These are phyloP conservation scores for Plantago lanceolata DNA, from an alignment of 305 asterid genomes.

Conservation along the genomic window DNA sequence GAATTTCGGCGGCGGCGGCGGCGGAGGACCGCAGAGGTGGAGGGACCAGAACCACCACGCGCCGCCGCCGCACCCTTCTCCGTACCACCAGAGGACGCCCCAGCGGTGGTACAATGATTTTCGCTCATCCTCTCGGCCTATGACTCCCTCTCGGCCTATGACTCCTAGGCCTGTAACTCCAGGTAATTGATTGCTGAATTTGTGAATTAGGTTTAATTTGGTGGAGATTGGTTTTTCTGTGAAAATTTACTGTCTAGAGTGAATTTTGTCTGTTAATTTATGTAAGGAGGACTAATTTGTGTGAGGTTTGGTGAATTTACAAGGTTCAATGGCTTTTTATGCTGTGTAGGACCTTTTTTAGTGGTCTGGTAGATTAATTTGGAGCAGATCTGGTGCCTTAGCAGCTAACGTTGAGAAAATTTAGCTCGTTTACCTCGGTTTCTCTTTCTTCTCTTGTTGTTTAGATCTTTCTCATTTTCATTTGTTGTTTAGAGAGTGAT, in stretches of 20 bases:
- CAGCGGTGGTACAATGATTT: constrained; percentile 56
- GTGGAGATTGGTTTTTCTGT: neutral
- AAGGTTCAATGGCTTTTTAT: constrained; percentile 21
- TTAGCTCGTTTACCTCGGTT: constrained; percentile 19
- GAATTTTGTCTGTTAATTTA: neutral
- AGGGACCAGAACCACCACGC: constrained; percentile 57
- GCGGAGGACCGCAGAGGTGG: constrained; percentile 53
- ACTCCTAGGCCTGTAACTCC: constrained; percentile 57
- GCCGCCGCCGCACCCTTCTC: constrained; percentile 51
- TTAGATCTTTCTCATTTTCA: constrained; percentile 9
- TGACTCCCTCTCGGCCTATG: constrained; percentile 45
- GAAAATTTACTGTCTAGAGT: neutral
- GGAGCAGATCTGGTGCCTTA: constrained; percentile 54
- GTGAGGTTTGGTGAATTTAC: neutral
- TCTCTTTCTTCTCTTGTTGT: constrained; percentile 25
- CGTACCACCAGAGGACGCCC: constrained; percentile 26
- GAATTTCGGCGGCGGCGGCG: constrained; percentile 29
- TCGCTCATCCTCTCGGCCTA: constrained; percentile 57
- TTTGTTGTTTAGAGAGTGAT: constrained; percentile 4
- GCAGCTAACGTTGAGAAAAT: constrained; percentile 9
- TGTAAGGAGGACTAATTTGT: neutral
- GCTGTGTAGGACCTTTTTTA: constrained; percentile 1
- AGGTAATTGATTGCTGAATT: constrained; percentile 47
- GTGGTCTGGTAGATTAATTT: constrained; percentile 20
- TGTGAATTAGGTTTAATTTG: neutral